Base-by-base conservation (phyloP, 192 early-diverging fungal species). In the Entrophospora sp. region DNA sequence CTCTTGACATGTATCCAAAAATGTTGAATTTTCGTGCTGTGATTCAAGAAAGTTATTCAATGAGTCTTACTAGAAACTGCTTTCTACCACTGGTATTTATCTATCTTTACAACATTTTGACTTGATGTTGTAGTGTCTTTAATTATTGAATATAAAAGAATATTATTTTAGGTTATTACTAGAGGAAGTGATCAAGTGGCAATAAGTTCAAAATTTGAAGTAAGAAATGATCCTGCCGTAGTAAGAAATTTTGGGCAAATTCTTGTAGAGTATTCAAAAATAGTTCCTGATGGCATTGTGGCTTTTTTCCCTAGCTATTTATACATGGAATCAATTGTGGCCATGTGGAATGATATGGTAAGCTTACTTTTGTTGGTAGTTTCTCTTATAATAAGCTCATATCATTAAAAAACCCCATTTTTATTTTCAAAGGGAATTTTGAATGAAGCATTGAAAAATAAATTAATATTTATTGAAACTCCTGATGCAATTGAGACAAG, bases 391-490 rank as follows among this genome's bases (percentile, higher is more conserved):
- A n/a, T 24, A n/a, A 49, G n/a, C 14, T 24, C 14, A 10, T n/a
- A n/a, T n/a, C n/a, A n/a, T n/a, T n/a, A n/a, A 10, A 6, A 49
- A 49, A 49, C 5, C 5, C 27, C 28, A 28, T 24, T 27, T 16
- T 43, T 66, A 18, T 28, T 36, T 57, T 16, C 35, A 42, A 10
- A 89, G 87, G 95, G 94, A 40, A 88, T 99, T 42, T 75, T 99
- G 58, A 89, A 90, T 63, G 92, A 95, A 63, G 86, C 95, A 32
- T 88, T 95, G 80, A 97, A 95, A 70, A 85, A 92, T 70, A 99
- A 99, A 75, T 79, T 99, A 20, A 93, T 99, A n/a, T 97, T 98
- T 74, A 94, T 99, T 45, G 97, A 99, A 69, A 99, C 97, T 4
- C 97, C 97, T 3, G 96, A 98, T 79, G 94, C 96, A 0, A 88